Base-by-base conservation (phyloP, 257 asterid species). In the Fraxinus quadrangulata region DNA sequence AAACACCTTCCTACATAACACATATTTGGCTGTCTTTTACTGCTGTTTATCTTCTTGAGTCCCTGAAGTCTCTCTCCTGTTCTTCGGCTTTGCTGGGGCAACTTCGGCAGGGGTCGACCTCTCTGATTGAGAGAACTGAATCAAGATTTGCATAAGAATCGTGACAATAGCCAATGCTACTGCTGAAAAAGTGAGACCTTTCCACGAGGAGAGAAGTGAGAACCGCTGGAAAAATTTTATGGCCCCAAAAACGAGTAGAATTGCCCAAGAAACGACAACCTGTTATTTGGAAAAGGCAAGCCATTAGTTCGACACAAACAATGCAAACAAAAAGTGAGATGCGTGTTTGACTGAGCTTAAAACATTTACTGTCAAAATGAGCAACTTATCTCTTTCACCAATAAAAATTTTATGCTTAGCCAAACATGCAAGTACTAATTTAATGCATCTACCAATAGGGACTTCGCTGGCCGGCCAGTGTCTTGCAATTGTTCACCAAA, bases 61-160 rank as follows among this genome's bases (percentile, higher is more conserved):
- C 2, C 37, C 83, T 45, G 82, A 54, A 77, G 87, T 34, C 80
- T 83, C 85, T 59, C 75, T 85, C 59, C 49, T 81, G 2, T 59
- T 84, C 23, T 79, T 84, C 2, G 81, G 77, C 88, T 78, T 91
- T 67, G 86, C 79, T 8, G 94, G 96, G 14, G 91, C 84, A 28
- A 87, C 87, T 80, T 89, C 87, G 75, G 96, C 94, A 21, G 97
- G 95, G 34, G 89, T 86, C 16, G 99, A 91, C 63, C 86, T 87
- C 79, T 95, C 99, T 1, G 99, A 83, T 82, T 93, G 96, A 65
- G 98, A 93, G 84, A 90, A 95, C 72, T 88, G 94, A 47, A 95
- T 95, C 97, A 93, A 81, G 80, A 93, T 74, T 76, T 95, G 99
- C 99, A 95, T 95, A 21, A 92, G 90, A 59, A 86, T 54, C 16